phyloP scores from a whole-genome alignment of 2,329 filamentous ascomycete species.

The Colletotrichum lupini region DNA sequence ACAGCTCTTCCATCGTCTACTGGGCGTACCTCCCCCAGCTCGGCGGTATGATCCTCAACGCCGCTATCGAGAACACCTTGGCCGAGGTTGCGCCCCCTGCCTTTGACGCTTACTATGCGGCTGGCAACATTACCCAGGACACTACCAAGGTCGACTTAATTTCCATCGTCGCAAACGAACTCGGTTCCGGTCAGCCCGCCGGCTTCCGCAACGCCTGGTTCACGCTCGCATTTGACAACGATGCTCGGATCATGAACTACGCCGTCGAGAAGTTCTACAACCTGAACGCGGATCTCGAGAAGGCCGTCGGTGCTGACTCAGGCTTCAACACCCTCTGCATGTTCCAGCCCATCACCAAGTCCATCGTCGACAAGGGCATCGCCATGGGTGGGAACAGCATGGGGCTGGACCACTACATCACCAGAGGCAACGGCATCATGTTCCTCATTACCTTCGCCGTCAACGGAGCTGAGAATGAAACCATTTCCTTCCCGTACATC shows the following conservation, averaged over 20 bases:
- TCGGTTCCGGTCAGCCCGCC: conserved; percentile 43
- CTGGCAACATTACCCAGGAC: conserved; percentile 39
- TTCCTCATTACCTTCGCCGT: conserved; percentile 45
- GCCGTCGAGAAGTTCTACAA: conserved; percentile 44
- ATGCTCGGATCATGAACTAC: conserved; percentile 47
- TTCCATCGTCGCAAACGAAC: conserved; percentile 43
- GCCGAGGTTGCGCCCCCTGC: conserved; percentile 42
- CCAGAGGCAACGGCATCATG: conserved; percentile 44
- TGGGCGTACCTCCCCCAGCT: conserved; percentile 46
- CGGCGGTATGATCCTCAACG: conserved; percentile 45
- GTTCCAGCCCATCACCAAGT: conserved; percentile 47
- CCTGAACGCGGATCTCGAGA: conserved; percentile 42
- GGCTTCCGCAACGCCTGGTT: conserved; percentile 50
- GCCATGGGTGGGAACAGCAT: conserved; percentile 47
- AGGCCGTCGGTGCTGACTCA: conserved; percentile 37
- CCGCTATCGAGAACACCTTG: conserved; percentile 45
- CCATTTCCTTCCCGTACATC: conserved; percentile 48
- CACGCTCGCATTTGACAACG: conserved; percentile 49
- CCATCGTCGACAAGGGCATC: conserved; percentile 44
- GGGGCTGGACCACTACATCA: conserved; percentile 45
- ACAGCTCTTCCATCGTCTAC: conserved; percentile 46
- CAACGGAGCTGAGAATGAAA: conserved; percentile 46
- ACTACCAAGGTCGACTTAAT: conserved; percentile 43
- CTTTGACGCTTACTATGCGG: conserved; percentile 43
- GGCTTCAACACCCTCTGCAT: conserved; percentile 45